These are phyloP conservation scores for Podila epigama DNA, from an alignment of 192 early-diverging fungal genomes.

Conservation along the genomic window DNA sequence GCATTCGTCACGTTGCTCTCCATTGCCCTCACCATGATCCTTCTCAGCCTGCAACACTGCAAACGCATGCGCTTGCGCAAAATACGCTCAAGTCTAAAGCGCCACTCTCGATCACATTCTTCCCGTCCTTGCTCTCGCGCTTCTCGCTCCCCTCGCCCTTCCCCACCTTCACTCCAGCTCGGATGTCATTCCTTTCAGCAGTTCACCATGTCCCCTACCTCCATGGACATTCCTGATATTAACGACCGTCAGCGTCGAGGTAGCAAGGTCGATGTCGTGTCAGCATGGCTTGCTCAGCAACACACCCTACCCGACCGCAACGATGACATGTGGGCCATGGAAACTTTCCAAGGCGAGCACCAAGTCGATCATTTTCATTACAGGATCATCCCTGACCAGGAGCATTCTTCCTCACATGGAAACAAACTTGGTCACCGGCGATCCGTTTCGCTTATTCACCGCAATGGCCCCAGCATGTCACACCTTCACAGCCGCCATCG, in stretches of 20 bases:
- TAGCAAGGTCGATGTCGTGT: slow-evolving; percentile 11
- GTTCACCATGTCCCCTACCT: not conserved
- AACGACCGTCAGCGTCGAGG: not conserved
- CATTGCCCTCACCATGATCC: slow-evolving; percentile 33
- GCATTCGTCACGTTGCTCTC: slow-evolving; percentile 37
- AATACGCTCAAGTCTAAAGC: not conserved
- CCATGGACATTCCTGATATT: not conserved
- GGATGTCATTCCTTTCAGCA: not conserved
- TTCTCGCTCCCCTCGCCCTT: not conserved
- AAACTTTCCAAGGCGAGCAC: too few relatives aligned
- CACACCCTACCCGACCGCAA: not conserved
- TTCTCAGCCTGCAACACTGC: slow-evolving; percentile 34
- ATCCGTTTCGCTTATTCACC: slow-evolving; percentile 15
- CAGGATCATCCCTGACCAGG: not conserved
- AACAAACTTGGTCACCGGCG: slow-evolving; percentile 1
- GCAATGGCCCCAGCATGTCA: too few relatives aligned
- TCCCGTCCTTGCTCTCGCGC: not conserved
- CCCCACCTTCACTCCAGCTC: not conserved
- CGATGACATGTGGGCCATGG: not conserved
- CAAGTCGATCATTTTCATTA: not conserved
- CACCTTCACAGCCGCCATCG: too few relatives aligned
- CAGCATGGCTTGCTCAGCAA: slow-evolving; percentile 26
- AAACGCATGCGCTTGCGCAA: slow-evolving; percentile 11
- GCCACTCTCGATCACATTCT: not conserved
- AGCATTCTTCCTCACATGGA: not conserved